Conservation (phyloP, 768 basidiomycete species). For the Suillus decipiens region DNA sequence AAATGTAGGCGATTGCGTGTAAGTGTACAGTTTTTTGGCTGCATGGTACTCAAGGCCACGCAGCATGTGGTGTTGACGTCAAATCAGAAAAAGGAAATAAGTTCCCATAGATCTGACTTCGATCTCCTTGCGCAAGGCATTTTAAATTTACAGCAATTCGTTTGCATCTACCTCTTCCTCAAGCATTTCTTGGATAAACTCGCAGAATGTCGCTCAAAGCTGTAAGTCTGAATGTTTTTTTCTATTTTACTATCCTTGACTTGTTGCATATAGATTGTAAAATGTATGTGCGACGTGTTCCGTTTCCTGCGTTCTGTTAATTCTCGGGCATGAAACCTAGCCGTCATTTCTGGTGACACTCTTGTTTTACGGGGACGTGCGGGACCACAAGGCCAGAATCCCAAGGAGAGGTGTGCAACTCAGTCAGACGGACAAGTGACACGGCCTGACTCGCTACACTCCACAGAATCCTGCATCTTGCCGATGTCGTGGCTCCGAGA, state of each 20-base stretch:
- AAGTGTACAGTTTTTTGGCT: slow-evolving; percentile 3
- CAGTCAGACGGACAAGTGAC: slow-evolving; percentile 14
- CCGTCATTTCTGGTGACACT: slow-evolving; percentile 89
- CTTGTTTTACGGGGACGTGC: slow-evolving; percentile 78
- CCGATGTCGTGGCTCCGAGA: slow-evolving; percentile 82
- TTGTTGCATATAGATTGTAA: slow-evolving; percentile 48
- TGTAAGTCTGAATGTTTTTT: slow-evolving; percentile 42
- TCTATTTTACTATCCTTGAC: background rate
- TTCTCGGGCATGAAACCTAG: slow-evolving; percentile 42
- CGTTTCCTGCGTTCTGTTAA: slow-evolving; percentile 19
- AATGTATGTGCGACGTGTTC: slow-evolving; percentile 44
- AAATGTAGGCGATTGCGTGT: background rate
- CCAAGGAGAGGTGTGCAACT: slow-evolving; percentile 77
- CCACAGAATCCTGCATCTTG: slow-evolving; percentile 82
- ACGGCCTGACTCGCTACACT: slow-evolving; percentile 15
- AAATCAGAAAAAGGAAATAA: slow-evolving; percentile 11
- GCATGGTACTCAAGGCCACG: background rate
- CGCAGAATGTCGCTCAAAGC: slow-evolving; percentile 74
- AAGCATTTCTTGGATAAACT: slow-evolving; percentile 8
- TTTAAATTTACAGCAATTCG: slow-evolving; percentile 5
- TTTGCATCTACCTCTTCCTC: slow-evolving; percentile 11
- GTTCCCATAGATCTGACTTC: slow-evolving; percentile 9
- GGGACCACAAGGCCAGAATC: slow-evolving; percentile 80
- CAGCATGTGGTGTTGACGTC: background rate
- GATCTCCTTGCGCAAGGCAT: slow-evolving; percentile 4